These are phyloP conservation scores for Colletotrichum cuscutae DNA, from an alignment of 2,329 filamentous ascomycete genomes.

Conservation along the genomic window DNA sequence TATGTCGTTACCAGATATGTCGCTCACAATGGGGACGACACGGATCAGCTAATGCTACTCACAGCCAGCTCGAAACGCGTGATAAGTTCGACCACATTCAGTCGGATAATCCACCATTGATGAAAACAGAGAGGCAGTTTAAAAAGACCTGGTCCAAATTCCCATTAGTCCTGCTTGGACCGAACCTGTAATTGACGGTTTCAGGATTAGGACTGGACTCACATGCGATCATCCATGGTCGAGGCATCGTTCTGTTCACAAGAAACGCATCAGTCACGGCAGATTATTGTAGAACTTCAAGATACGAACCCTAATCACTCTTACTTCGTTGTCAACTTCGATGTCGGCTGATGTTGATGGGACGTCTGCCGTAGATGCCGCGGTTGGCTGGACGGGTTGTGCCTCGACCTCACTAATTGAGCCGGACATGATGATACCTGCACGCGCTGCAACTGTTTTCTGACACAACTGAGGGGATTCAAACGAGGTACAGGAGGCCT, in stretches of 20 bases:
- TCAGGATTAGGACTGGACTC: background rate
- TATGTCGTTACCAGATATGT: background rate
- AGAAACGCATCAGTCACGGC: background rate
- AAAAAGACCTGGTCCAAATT: background rate
- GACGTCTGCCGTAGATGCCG: too few relatives aligned
- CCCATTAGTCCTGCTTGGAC: background rate
- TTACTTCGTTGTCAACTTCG: background rate
- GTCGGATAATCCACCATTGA: constrained; percentile 14
- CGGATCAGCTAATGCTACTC: background rate
- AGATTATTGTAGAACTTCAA: background rate
- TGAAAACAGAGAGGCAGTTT: constrained; percentile 9
- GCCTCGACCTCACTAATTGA: background rate
- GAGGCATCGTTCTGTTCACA: background rate
- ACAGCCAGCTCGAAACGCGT: constrained; percentile 23
- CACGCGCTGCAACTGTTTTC: too few relatives aligned
- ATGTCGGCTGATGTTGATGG: background rate
- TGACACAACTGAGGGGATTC: too few relatives aligned
- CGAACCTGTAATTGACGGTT: background rate
- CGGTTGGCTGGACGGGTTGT: background rate
- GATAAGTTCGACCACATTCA: constrained; percentile 26
- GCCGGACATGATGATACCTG: background rate
- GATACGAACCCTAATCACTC: background rate
- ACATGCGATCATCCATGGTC: background rate
- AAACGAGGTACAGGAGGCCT: too few relatives aligned
- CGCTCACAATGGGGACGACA: background rate